phyloP scores from a whole-genome alignment of 108 stramenopile genomes.

The Mediolabrus comicus region DNA sequence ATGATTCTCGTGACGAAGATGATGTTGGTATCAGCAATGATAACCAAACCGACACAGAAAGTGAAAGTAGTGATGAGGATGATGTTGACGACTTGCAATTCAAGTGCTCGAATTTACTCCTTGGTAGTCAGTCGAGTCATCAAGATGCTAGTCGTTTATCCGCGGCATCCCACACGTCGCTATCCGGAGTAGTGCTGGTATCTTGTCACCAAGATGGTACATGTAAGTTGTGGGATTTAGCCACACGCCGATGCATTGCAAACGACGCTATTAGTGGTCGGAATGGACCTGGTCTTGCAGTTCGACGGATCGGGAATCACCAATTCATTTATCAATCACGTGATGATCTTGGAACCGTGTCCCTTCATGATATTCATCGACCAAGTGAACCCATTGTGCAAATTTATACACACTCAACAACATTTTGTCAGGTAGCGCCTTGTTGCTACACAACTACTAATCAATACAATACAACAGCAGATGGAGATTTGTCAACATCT shows the following conservation, averaged over 20 bases:
- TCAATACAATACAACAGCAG: neutral
- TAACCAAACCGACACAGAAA: neutral
- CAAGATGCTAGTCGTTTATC: conserved; percentile 28
- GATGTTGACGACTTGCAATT: conserved; percentile 21
- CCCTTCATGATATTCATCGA: conserved; percentile 61
- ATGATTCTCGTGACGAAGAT: neutral
- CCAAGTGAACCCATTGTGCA: conserved; percentile 20
- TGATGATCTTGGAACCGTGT: conserved; percentile 69
- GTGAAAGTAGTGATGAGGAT: conserved; percentile 12
- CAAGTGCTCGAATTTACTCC: conserved; percentile 33
- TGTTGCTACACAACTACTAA: conserved; percentile 24
- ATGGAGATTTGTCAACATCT: conserved; percentile 5
- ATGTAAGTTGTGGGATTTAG: conserved; percentile 47
- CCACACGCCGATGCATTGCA: conserved; percentile 35
- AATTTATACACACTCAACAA: conserved; percentile 41
- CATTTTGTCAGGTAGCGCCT: conserved; percentile 77
- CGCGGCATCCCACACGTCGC: conserved; percentile 29
- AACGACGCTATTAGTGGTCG: neutral
- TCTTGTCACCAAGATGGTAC: conserved; percentile 46
- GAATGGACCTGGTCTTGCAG: conserved; percentile 28
- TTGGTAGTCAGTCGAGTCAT: conserved; percentile 5
- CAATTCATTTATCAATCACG: conserved; percentile 72
- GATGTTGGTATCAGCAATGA: conserved; percentile 11
- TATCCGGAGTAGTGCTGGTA: conserved; percentile 31
- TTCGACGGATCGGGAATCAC: conserved; percentile 31